phyloP scores from a whole-genome alignment of 2,329 filamentous ascomycete species.

The Zymoseptoria tritici region DNA sequence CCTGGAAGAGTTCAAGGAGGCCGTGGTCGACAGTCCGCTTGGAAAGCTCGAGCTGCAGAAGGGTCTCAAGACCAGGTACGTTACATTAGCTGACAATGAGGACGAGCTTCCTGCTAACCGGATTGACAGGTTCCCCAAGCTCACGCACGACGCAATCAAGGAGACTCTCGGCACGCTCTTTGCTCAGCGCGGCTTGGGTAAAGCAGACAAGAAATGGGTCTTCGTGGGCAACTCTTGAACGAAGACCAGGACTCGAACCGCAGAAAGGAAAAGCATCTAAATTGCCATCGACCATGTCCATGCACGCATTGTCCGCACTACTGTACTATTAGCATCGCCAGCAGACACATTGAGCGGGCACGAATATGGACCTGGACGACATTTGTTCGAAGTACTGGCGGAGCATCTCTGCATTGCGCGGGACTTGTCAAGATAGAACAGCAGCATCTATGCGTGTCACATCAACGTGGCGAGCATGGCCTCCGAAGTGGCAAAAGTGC shows the following conservation, averaged over 20 bases:
- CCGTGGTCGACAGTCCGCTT: slow-evolving; percentile 62
- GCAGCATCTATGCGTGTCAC: neutral
- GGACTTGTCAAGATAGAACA: neutral
- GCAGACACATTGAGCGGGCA: neutral
- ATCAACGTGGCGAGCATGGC: neutral
- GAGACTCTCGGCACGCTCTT: slow-evolving; percentile 62
- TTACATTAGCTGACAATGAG: neutral
- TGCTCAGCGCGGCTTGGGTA: slow-evolving; percentile 53
- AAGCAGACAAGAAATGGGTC: slow-evolving; percentile 58
- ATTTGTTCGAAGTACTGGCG: neutral
- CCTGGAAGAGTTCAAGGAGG: slow-evolving; percentile 60
- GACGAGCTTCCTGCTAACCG: neutral
- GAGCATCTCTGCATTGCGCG: neutral
- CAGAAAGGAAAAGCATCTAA: neutral
- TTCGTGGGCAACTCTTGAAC: slow-evolving; percentile 20
- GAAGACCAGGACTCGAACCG: neutral
- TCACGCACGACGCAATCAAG: slow-evolving; percentile 63
- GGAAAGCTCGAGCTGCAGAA: slow-evolving; percentile 70
- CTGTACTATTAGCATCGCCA: neutral
- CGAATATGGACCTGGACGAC: neutral
- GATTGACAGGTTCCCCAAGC: slow-evolving; percentile 54
- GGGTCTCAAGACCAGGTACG: slow-evolving; percentile 60
- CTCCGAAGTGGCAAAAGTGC: neutral
- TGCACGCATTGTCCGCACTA: neutral
- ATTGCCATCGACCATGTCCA: neutral